These are phyloP conservation scores for Podospora appendiculata DNA, from an alignment of 495 filamentous ascomycete genomes.

Conservation along the genomic window DNA sequence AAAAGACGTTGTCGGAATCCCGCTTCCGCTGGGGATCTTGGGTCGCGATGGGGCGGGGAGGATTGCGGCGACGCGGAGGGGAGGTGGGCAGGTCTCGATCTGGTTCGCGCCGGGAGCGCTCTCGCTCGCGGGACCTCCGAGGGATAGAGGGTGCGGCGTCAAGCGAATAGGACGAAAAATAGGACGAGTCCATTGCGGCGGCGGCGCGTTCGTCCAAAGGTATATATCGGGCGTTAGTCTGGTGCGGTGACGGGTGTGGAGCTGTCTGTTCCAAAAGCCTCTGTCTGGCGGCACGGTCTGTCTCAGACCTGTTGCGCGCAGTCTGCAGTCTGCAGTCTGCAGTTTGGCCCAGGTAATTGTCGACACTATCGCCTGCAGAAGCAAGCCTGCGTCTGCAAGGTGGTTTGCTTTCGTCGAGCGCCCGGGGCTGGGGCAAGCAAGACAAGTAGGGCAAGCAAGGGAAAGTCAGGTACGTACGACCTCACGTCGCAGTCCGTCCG, in stretches of 20 bases:
- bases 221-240: slow-evolving; percentile 15
- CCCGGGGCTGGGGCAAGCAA: too few relatives aligned
- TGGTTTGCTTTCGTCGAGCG: neutral
- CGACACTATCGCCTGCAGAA: slow-evolving; percentile 17
- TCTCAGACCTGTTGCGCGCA: slow-evolving; percentile 3
- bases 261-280: neutral
- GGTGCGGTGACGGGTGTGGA: slow-evolving; percentile 4
- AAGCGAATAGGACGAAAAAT: slow-evolving; percentile 2
- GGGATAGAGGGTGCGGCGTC: slow-evolving; percentile 18
- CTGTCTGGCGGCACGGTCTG: slow-evolving; percentile 4
- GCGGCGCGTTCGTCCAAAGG: slow-evolving; percentile 9
- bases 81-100: slow-evolving; percentile 3
- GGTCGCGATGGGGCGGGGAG: slow-evolving; percentile 8
- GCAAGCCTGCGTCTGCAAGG: slow-evolving; percentile 13
- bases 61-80: slow-evolving; percentile 7
- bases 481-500: too few relatives aligned
- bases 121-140: slow-evolving; percentile 23
- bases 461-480: too few relatives aligned
- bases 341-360: slow-evolving; percentile 15
- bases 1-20: slow-evolving; percentile 19
- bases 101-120: slow-evolving; percentile 14
- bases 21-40: slow-evolving; percentile 10
- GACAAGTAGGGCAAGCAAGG: too few relatives aligned
- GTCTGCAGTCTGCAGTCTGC: slow-evolving; percentile 1
- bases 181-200: slow-evolving; percentile 20